Percentiles rank a stretch among this genome's conserved stretches.
phyloP scores from a whole-genome alignment of 2,329 filamentous ascomycete genomes.

The Stemphylium lycopersici region DNA sequence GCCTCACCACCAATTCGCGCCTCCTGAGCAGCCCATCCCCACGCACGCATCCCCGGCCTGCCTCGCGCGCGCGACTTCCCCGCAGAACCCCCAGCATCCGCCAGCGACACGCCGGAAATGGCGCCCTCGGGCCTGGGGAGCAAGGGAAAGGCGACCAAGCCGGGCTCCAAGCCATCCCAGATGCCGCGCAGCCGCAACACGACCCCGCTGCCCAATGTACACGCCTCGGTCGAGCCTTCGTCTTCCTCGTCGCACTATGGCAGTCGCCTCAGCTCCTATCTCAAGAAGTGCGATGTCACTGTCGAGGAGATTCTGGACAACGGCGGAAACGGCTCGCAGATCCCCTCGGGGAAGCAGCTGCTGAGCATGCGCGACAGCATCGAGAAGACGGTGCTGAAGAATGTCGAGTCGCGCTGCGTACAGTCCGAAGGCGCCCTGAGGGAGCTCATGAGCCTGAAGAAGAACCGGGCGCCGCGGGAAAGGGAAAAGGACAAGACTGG shows the following conservation, averaged over 20 bases:
- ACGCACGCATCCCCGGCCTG: not conserved
- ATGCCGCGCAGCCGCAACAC: constrained; percentile 72
- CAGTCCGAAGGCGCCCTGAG: constrained; percentile 77
- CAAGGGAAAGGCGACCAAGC: constrained; percentile 61
- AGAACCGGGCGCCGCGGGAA: constrained; percentile 64
- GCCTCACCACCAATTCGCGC: not conserved
- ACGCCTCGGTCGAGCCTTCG: constrained; percentile 52
- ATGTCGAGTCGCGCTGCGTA: constrained; percentile 60
- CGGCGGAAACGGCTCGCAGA: constrained; percentile 58
- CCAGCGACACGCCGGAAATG: constrained; percentile 28
- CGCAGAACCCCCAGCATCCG: constrained; percentile 13
- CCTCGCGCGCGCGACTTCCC: constrained; percentile 12
- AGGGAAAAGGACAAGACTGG: constrained; percentile 56
- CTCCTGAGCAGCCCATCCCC: not conserved
- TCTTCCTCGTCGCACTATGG: constrained; percentile 64
- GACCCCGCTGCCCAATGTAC: constrained; percentile 67
- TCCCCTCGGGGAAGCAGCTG: constrained; percentile 67
- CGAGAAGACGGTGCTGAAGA: constrained; percentile 59
- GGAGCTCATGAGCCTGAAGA: constrained; percentile 68
- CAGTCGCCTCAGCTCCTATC: constrained; percentile 61
- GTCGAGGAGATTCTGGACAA: constrained; percentile 75
- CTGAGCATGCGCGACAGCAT: constrained; percentile 70
- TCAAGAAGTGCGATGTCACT: constrained; percentile 63
- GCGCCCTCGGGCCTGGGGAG: constrained; percentile 42
- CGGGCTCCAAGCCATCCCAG: constrained; percentile 36